Evolutionary conservation across 2,329 filamentous ascomycete genomes (phyloP), one percentile per base, ranked within the genome.

Genomic region (Escovopsis sp.): DNA sequence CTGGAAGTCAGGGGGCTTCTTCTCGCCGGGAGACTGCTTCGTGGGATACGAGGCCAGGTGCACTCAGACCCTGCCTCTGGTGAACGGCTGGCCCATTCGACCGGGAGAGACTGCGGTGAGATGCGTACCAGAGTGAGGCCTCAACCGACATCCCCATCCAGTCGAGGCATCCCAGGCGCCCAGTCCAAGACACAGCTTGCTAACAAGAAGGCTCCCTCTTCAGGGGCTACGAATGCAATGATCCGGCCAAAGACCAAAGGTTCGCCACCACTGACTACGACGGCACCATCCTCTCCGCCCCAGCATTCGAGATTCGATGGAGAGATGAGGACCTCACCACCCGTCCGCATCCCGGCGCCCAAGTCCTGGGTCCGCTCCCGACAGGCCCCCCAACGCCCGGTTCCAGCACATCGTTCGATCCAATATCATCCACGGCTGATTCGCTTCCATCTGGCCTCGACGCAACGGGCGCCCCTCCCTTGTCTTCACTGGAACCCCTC

Each of bases 221-320:
- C 33, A 46, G 45, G 14, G 44, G 39, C 33, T 45, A 45, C 37
- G 33, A 42, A 4, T 49, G 45, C 41, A 47, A 50, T 34, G 39
- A 39, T 15, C 26, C 37, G 13, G 40, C 32, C 2, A 32, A 38
- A 11, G 43, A 51, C 28, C 45, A 44, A 14, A 42, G 41, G 16
- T 53, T 41, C 30, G 47, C 47, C 4, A 43, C 36, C 4, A 39
- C 41, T 6, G 35, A 43, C 11, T 45, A 43, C 31, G 41, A 40
- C 21, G 43, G 40, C 2, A 45, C 41, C 11, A 37, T 41, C n/a
- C 35, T 49, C 3, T 50, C 47, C 8, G 50, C 45, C 8, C 50
- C 50, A 8, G 50, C 50, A 23, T 52, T 52, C 29, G 51, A 52
- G 34, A 49, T 51, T 28, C 44, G 50, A 5, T 52, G 51, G 50